phyloP scores from a whole-genome alignment of 1,284 basidiomycete genomes.

The Wolfiporia cocos region DNA sequence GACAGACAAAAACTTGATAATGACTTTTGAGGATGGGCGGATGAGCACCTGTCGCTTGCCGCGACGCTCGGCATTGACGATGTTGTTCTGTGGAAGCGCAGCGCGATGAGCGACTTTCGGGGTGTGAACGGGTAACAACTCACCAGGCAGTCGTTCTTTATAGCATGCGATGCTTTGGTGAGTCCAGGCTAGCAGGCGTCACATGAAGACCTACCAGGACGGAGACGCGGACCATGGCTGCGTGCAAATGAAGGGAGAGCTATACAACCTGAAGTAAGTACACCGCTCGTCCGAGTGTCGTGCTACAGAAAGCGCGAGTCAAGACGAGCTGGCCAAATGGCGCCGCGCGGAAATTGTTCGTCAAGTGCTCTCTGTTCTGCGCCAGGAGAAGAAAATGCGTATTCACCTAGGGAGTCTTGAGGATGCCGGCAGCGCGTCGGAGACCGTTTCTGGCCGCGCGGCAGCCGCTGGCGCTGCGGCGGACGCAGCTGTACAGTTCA shows the following conservation, averaged over 20 bases:
- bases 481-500: slow-evolving; percentile 23
- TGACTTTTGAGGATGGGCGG: slow-evolving; percentile 93
- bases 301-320: slow-evolving; percentile 74
- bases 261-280: slow-evolving; percentile 27
- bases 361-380: slow-evolving; percentile 19
- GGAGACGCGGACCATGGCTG: slow-evolving; percentile 79
- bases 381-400: slow-evolving; percentile 10
- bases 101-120: not conserved
- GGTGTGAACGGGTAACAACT: slow-evolving; percentile 18
- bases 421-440: slow-evolving; percentile 14
- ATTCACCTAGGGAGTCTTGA: slow-evolving; percentile 31
- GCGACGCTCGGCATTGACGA: slow-evolving; percentile 96
- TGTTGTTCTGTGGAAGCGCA: slow-evolving; percentile 67
- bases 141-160: slow-evolving; percentile 79
- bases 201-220: slow-evolving; percentile 71
- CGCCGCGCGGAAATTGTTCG: slow-evolving; percentile 16
- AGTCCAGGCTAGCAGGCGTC: not conserved
- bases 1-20: slow-evolving; percentile 92
- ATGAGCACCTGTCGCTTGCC: slow-evolving; percentile 97
- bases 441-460: slow-evolving; percentile 5
- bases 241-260: slow-evolving; percentile 12
- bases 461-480: slow-evolving; percentile 10
- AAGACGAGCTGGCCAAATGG: slow-evolving; percentile 46
- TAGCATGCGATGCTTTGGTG: not conserved
- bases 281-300: slow-evolving; percentile 76